These are phyloP conservation scores for Pyricularia sp. DNA, from an alignment of 2,329 filamentous ascomycete species.

Conservation along the genomic window DNA sequence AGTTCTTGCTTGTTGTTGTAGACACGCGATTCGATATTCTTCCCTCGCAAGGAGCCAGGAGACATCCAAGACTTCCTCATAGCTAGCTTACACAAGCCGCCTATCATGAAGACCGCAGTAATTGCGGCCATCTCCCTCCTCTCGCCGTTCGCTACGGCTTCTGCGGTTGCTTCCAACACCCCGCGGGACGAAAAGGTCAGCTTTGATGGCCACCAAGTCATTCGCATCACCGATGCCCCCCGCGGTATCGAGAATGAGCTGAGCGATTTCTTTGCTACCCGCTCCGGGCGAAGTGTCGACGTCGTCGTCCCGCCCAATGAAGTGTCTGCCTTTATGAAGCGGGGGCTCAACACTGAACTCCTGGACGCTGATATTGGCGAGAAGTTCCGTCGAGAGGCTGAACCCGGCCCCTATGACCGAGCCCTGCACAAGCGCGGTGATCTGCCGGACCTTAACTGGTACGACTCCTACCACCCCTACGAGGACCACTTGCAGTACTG, in stretches of 20 bases:
- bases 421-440: slow-evolving; percentile 9
- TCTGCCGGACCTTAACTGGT: slow-evolving; percentile 27
- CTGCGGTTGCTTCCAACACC: background rate
- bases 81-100: background rate
- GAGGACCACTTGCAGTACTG: slow-evolving; percentile 34
- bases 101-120: background rate
- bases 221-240: slow-evolving; percentile 4
- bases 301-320: slow-evolving; percentile 3
- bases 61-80: background rate
- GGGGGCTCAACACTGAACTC: slow-evolving; percentile 7
- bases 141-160: background rate
- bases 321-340: background rate
- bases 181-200: background rate
- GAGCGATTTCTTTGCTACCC: background rate
- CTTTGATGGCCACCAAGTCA: slow-evolving; percentile 4
- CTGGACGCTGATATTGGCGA: slow-evolving; percentile 16
- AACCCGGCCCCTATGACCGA: slow-evolving; percentile 12
- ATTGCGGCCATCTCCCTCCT: background rate
- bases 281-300: background rate
- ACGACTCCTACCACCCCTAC: slow-evolving; percentile 36
- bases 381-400: slow-evolving; percentile 16
- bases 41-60: background rate
- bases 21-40: no score
- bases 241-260: slow-evolving; percentile 1
- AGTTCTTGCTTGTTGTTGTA: background rate